phyloP scores from a whole-genome alignment of 345 rosid species.

The Pistacia integerrima region DNA sequence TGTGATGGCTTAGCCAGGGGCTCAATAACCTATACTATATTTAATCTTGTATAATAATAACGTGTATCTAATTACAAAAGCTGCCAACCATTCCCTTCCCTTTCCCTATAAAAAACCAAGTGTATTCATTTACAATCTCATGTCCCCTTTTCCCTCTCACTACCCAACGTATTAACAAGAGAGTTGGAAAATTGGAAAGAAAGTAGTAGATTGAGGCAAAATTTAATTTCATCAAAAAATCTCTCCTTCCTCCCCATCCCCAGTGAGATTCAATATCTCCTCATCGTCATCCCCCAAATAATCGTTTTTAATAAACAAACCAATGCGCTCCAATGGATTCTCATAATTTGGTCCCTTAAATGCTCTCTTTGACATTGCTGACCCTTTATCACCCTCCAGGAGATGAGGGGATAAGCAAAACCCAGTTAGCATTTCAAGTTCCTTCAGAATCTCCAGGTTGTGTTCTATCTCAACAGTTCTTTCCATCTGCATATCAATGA shows the following conservation, averaged over 20 bases:
- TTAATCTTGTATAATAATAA: too few relatives aligned
- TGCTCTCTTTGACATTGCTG: slow-evolving; percentile 22
- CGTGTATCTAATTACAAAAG: too few relatives aligned
- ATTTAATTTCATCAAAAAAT: slow-evolving; percentile 30
- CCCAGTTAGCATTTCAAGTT: slow-evolving; percentile 58
- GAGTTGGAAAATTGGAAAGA: background rate
- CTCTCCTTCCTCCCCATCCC: slow-evolving; percentile 80
- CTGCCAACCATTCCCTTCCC: too few relatives aligned
- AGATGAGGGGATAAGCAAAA: slow-evolving; percentile 34
- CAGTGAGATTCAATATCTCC: slow-evolving; percentile 32
- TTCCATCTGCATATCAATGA: slow-evolving; percentile 50
- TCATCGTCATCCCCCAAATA: slow-evolving; percentile 37
- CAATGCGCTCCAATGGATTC: slow-evolving; percentile 55
- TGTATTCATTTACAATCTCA: slow-evolving; percentile 13
- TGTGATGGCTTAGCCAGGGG: background rate
- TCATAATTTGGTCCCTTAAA: slow-evolving; percentile 14
- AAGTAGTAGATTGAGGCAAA: background rate
- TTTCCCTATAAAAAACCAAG: background rate
- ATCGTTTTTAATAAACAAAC: slow-evolving; percentile 62
- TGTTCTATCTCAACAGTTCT: slow-evolving; percentile 54
- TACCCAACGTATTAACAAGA: slow-evolving; percentile 15
- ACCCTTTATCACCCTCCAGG: slow-evolving; percentile 18
- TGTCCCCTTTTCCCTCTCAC: background rate
- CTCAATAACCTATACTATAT: background rate
- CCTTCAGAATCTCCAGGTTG: slow-evolving; percentile 44